A percentile compares a stretch with the other conserved stretches of the same genome.
These are phyloP conservation scores for Alternaria alternata DNA, from an alignment of 2,329 filamentous ascomycete genomes.

Conservation along the genomic window DNA sequence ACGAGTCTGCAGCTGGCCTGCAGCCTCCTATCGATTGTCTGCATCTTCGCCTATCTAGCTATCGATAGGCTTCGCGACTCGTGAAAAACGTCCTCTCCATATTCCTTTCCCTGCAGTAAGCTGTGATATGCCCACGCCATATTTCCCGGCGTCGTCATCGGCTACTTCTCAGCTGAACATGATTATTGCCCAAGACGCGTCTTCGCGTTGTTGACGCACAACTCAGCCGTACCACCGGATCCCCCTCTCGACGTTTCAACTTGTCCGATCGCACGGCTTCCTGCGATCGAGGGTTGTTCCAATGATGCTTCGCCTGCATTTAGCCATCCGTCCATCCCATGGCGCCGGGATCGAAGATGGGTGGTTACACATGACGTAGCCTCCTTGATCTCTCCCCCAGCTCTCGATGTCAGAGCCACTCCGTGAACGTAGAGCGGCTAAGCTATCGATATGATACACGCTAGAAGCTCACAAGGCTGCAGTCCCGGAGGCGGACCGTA, in stretches of 20 bases:
- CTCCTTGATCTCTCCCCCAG: neutral
- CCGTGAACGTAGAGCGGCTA: neutral
- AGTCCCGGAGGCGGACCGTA: conserved; percentile 2
- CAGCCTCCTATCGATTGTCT: conserved; percentile 27
- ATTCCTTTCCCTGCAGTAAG: neutral
- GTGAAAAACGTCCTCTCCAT: conserved; percentile 1
- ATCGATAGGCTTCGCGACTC: conserved; percentile 20
- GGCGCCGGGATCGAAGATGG: neutral
- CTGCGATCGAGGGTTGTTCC: conserved; percentile 5
- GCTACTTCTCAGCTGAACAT: neutral
- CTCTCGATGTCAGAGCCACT: conserved; percentile 1
- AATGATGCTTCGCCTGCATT: conserved; percentile 7
- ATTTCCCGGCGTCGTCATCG: neutral
- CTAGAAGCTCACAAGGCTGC: neutral
- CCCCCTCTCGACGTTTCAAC: neutral
- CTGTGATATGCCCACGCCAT: neutral
- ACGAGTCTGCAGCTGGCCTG: conserved; percentile 25
- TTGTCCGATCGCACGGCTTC: conserved; percentile 10
- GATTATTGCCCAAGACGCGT: conserved; percentile 1
- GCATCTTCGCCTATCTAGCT: conserved; percentile 12
- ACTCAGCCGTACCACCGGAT: neutral
- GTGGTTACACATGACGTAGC: conserved; percentile 9
- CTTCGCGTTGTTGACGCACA: neutral
- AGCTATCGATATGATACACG: conserved; percentile 7
- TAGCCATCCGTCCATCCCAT: conserved; percentile 1